These are phyloP conservation scores for Suhomyces sp. DNA, from an alignment of 805 yeast species.

Conservation along the genomic window DNA sequence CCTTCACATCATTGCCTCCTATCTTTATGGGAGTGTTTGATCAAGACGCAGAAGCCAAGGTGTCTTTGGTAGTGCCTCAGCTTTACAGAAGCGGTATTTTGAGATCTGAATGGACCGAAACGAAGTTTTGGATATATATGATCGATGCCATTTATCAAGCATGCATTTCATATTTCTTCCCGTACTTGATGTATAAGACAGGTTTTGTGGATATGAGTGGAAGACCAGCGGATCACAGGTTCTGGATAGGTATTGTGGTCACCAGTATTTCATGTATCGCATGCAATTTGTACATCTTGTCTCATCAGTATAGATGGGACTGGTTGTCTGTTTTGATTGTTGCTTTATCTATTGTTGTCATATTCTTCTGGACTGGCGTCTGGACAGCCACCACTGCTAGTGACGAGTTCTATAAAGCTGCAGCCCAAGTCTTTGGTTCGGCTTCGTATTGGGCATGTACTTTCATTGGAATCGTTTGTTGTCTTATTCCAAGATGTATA, in stretches of 20 bases:
- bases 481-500: slow-evolving; percentile 60
- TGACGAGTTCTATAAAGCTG: slow-evolving; percentile 62
- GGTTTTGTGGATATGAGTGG: slow-evolving; percentile 51
- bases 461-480: slow-evolving; percentile 51
- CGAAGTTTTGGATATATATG: slow-evolving; percentile 60
- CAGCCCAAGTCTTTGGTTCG: slow-evolving; percentile 59
- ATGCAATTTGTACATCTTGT: slow-evolving; percentile 62
- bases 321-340: slow-evolving; percentile 56
- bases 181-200: slow-evolving; percentile 52
- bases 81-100: slow-evolving; percentile 66
- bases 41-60: slow-evolving; percentile 68
- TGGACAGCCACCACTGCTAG: slow-evolving; percentile 58
- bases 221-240: slow-evolving; percentile 58
- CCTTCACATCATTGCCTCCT: slow-evolving; percentile 77
- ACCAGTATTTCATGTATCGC: slow-evolving; percentile 60
- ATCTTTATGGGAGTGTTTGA: slow-evolving; percentile 70
- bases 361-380: slow-evolving; percentile 77
- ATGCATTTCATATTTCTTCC: slow-evolving; percentile 63
- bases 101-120: slow-evolving; percentile 59
- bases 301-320: slow-evolving; percentile 78
- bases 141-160: slow-evolving; percentile 72
- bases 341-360: slow-evolving; percentile 52
- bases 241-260: slow-evolving; percentile 65
- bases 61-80: slow-evolving; percentile 67
- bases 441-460: slow-evolving; percentile 63